These are phyloP conservation scores for Trichothecium sympodiale DNA, from an alignment of 2,329 filamentous ascomycete genomes.

Conservation along the genomic window DNA sequence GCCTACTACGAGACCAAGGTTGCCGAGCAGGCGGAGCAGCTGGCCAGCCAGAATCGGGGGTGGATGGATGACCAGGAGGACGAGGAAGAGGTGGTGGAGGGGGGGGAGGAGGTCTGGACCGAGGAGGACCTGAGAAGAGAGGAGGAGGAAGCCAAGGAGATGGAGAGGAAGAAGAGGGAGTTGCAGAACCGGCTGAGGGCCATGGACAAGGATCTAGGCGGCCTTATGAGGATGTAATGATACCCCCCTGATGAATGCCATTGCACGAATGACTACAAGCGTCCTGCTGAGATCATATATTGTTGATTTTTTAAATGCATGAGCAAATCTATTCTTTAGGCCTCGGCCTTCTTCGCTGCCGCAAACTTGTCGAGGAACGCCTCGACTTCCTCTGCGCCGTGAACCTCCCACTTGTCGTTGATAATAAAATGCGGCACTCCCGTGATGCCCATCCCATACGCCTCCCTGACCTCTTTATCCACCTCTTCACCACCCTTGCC, in stretches of 20 bases:
- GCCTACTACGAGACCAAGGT: constrained; percentile 74
- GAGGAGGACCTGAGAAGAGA: constrained; percentile 59
- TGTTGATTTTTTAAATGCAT: not conserved
- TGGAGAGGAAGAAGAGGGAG: constrained; percentile 46
- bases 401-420: constrained; percentile 54
- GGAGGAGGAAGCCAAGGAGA: constrained; percentile 51
- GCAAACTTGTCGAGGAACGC: constrained; percentile 58
- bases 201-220: constrained; percentile 46
- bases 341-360: constrained; percentile 26
- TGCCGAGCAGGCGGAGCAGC: constrained; percentile 59
- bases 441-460: constrained; percentile 39
- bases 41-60: constrained; percentile 59
- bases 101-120: constrained; percentile 42
- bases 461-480: constrained; percentile 41
- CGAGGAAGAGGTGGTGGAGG: constrained; percentile 39
- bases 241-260: not conserved
- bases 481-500: constrained; percentile 46
- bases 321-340: no score
- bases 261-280: not conserved
- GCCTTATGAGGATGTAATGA: constrained; percentile 38
- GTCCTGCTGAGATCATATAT: constrained; percentile 4
- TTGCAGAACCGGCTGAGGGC: constrained; percentile 38
- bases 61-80: constrained; percentile 44
- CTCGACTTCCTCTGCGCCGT: constrained; percentile 60
- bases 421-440: constrained; percentile 71